Base-by-base conservation (phyloP, 768 basidiomycete genomes). In the Tulasnella sp. region DNA sequence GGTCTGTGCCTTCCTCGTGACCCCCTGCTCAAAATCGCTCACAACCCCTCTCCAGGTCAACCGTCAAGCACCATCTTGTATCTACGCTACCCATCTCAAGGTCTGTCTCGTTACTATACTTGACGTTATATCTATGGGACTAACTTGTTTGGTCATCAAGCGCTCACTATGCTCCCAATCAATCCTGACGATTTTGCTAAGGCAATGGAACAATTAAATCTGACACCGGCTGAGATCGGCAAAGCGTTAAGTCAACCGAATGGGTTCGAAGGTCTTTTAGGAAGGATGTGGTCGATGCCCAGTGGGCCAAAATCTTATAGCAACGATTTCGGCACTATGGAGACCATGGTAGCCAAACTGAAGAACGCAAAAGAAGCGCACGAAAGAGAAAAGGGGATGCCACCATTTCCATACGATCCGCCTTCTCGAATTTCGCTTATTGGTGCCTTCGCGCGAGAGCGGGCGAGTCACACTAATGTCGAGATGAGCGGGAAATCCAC, bases 151-250 rank as follows among this genome's bases (percentile, higher is more conserved):
- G 34, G 14, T 71, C 69, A 1, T 31, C 14, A 8, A 29, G 31
- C 29, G 31, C 4, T 38, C 19, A 71, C 31, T 14, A 74, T 74
- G 73, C 69, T 38, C 14, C 69, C 36, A 22, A 11, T 42, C n/a
- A 58, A 67, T 58, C 58, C 58, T 22, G 39, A 74, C 29, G 73
- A 74, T 15, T 17, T 74, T 54, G 73, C 73, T 37, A 25, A 37
- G 19, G 34, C 31, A 29, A 45, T 72, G 72, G n/a, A 42, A 11
- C 52, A 58, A 67, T 25, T 74, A 22, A 74, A 74, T 49, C 19
- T 74, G 15, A 36, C 49, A 37, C 73, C 73, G 2, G 45, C 45
- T 38, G 73, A 74, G 14, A 37, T 74, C 8, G 39, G 6, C 42
- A 31, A 40, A 36, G 73, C 22, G 31, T 29, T 67, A 9, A 31